Evolutionary conservation across 768 basidiomycete species (phyloP).

Genomic region (Terana coerulea): DNA sequence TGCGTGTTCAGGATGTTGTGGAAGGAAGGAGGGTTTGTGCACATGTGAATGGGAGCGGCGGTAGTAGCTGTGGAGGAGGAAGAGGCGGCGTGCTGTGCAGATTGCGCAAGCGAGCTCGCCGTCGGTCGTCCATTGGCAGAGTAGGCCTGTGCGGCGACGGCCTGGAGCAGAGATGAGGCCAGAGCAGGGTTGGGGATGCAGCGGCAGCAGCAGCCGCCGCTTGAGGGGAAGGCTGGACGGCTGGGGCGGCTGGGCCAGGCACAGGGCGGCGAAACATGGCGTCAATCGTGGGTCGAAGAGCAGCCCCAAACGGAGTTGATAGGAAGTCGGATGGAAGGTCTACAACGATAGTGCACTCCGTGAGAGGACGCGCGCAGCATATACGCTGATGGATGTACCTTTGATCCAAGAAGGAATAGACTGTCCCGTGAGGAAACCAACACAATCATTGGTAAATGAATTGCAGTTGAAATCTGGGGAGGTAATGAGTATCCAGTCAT

Average conservation of each 20-base stretch:
- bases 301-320: slow-evolving; percentile 83
- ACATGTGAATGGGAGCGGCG: slow-evolving; percentile 61
- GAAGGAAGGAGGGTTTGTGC: slow-evolving; percentile 75
- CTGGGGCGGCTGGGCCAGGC: slow-evolving; percentile 34
- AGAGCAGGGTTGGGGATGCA: slow-evolving; percentile 43
- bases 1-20: slow-evolving; percentile 60
- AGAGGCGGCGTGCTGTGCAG: slow-evolving; percentile 16
- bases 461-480: slow-evolving; percentile 88
- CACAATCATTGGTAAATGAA: slow-evolving; percentile 85
- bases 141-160: slow-evolving; percentile 50
- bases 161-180: slow-evolving; percentile 51
- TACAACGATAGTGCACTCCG: slow-evolving; percentile 22
- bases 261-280: slow-evolving; percentile 72
- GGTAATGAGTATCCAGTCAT: neutral
- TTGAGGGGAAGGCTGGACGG: slow-evolving; percentile 28
- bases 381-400: too few relatives aligned
- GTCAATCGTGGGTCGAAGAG: slow-evolving; percentile 88
- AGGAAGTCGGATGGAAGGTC: slow-evolving; percentile 82
- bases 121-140: slow-evolving; percentile 18
- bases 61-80: slow-evolving; percentile 46
- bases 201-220: slow-evolving; percentile 26
- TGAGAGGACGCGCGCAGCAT: too few relatives aligned
- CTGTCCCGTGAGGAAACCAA: slow-evolving; percentile 83
- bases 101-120: slow-evolving; percentile 20
- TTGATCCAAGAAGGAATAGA: slow-evolving; percentile 81